Base-by-base conservation (phyloP, 2,329 filamentous ascomycete genomes). In the Diplodia sapinea region DNA sequence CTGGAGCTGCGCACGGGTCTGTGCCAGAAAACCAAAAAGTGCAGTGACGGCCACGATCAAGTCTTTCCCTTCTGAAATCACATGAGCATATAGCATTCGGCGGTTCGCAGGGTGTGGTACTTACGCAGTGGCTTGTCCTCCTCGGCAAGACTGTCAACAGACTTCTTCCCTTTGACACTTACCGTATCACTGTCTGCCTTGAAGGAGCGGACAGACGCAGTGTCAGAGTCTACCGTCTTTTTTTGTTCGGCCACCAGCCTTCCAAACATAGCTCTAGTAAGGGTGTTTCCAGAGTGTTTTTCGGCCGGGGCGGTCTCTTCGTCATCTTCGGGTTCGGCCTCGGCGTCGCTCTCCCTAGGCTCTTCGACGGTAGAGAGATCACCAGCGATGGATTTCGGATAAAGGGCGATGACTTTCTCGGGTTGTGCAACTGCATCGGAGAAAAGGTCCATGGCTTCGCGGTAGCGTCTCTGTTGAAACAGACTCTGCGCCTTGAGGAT, bases 371-470 rank as follows among this genome's bases (percentile, higher is more conserved):
- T 85, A 0, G 93, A 93, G 1, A 96, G 80, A 29, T 92, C 88
- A 0, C 95, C 95, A 0, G 94, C 91, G 71, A 99, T 96, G 9
- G 88, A 84, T 69, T 85, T 89, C 1, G 95, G 95, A 72, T 93
- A 99, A 11, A 98, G 80, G 50, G 87, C 88, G 70, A 99, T 88
- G 3, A 98, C 95, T 62, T 92, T 86, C 76, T 96, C 93, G 0
- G 95, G 94, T 0, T 95, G 92, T 0, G 95, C 94, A 72, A 92
- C 89, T 2, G 97, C 93, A 65, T 95, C 91, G 3, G 92, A 92
- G 79, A 98, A 98, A 1, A 99, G 81, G 72, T 98, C 94, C 81
- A 99, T 86, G 1, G 94, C 90, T 61, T 93, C 89, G 49, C 90
- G 87, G 75, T 94, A 99, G 75, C 91, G 96, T 72, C 89, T 91